Base-by-base conservation (phyloP, 352 stramenopile genomes). In the Discostella stelligera region DNA sequence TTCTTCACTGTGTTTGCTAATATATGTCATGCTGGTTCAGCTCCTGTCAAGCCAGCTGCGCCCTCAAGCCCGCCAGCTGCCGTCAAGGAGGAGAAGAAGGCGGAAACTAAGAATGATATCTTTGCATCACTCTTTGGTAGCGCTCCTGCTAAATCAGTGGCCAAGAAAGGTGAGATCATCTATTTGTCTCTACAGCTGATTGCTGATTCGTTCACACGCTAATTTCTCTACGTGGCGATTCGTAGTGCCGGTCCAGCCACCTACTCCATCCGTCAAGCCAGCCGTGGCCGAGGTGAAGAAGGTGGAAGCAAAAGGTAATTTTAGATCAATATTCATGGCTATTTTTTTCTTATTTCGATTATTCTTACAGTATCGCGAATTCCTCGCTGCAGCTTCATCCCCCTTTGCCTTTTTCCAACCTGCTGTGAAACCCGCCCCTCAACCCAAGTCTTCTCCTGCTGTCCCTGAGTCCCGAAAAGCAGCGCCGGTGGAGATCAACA, bases 61-160 rank as follows among this genome's bases (percentile, higher is more conserved):
- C 64, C 52, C 9, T 32, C 48, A 0, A 52, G 18, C 21, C 13
- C 48, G 52, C 44, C 56, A 46, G 46, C 49, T 46, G 21, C 52
- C 8, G 68, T 56, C 4, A 70, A 68, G 32, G 65, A 53, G 44
- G 62, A 69, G 14, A 62, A 65, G 49, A 75, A 69, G 48, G 41
- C 20, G 20, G 64, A 50, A 66, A 55, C 21, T 14, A 61, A 61
- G 53, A 61, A 20, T 37, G 46, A 64, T 72, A 50, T 69, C 23
- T 72, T 72, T 18, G 50, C 37, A 44, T 72, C 50, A 10, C 20
- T 72, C 27, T 72, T 69, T 18, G 62, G 62, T 25, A 56, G 62
- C 58, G 44, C 46, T 16, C 10, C 41, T 50, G 14, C 62, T 8
- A 52, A 54, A 32, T 13, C 48, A 27, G n/a, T 54, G n/a, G 39